These are phyloP conservation scores for Parasitella parasitica DNA, from an alignment of 371 early-diverging fungal species.

Conservation along the genomic window DNA sequence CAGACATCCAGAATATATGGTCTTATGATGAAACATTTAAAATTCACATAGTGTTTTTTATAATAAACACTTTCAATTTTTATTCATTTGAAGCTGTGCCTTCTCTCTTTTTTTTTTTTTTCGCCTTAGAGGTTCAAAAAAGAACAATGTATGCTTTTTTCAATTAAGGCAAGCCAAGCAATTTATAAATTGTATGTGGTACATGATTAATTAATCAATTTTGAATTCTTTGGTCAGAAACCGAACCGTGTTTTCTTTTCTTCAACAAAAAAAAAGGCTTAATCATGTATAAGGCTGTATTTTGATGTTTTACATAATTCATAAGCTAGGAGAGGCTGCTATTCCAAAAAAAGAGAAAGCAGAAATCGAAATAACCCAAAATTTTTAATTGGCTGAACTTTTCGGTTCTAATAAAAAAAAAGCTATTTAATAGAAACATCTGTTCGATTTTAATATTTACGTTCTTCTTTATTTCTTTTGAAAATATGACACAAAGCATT, in stretches of 20 bases:
- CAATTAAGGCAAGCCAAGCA: too few relatives aligned
- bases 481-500: background rate
- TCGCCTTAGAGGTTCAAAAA: too few relatives aligned
- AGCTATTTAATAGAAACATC: background rate
- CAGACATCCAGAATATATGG: too few relatives aligned
- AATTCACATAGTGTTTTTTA: too few relatives aligned
- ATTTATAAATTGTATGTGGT: background rate
- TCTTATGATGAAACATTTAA: too few relatives aligned
- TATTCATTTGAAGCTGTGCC: background rate
- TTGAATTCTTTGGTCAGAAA: background rate
- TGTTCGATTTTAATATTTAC: background rate
- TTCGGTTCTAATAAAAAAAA: background rate
- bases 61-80: too few relatives aligned
- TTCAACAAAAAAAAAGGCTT: background rate
- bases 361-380: background rate
- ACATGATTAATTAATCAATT: background rate
- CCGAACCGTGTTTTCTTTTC: background rate
- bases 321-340: conserved; percentile 1
- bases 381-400: background rate
- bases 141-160: too few relatives aligned
- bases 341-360: background rate
- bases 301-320: too few relatives aligned
- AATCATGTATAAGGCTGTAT: background rate
- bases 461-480: background rate
- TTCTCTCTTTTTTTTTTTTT: too few relatives aligned